These are phyloP conservation scores for Piper longum DNA, from an alignment of 164 flowering plant genomes.

Conservation along the genomic window DNA sequence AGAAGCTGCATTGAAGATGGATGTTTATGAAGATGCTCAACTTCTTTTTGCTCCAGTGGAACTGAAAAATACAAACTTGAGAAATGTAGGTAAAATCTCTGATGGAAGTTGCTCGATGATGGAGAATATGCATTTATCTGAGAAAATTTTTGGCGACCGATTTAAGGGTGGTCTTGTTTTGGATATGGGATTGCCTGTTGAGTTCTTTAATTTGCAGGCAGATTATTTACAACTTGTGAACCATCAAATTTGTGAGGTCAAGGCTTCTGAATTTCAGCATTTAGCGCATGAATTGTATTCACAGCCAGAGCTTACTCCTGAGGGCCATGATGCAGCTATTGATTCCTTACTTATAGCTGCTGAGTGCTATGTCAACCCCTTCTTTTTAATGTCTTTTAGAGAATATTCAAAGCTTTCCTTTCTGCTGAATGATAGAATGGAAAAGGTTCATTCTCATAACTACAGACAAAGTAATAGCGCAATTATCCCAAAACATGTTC, in stretches of 20 bases:
- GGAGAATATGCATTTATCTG: slow-evolving; percentile 21
- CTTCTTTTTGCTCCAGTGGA: slow-evolving; percentile 69
- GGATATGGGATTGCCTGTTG: slow-evolving; percentile 37
- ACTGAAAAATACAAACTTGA: slow-evolving; percentile 31
- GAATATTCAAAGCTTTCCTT: slow-evolving; percentile 15
- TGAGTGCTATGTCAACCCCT: slow-evolving; percentile 82
- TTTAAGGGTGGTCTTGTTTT: slow-evolving; percentile 17
- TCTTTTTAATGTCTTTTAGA: slow-evolving; percentile 42
- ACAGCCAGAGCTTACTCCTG: slow-evolving; percentile 36
- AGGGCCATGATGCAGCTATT: slow-evolving; percentile 72
- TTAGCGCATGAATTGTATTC: slow-evolving; percentile 66
- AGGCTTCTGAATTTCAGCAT: slow-evolving; percentile 71
- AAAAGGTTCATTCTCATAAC: slow-evolving; percentile 6
- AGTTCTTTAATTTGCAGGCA: slow-evolving; percentile 50
- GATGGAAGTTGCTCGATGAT: slow-evolving; percentile 13
- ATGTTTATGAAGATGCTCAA: slow-evolving; percentile 46
- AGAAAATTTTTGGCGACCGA: slow-evolving; percentile 10
- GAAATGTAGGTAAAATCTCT: slow-evolving; percentile 13
- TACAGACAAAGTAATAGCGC: slow-evolving; percentile 8
- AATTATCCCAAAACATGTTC: slow-evolving; percentile 16
- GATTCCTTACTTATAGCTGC: slow-evolving; percentile 91
- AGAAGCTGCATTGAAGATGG: slow-evolving; percentile 32
- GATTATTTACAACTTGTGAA: slow-evolving; percentile 65
- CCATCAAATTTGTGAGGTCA: slow-evolving; percentile 51
- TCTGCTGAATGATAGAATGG: slow-evolving; percentile 10